Evolutionary conservation across 2,329 filamentous ascomycete genomes (phyloP), one percentile per base, ranked within the genome.

Genomic region (Alternaria brassicae): DNA sequence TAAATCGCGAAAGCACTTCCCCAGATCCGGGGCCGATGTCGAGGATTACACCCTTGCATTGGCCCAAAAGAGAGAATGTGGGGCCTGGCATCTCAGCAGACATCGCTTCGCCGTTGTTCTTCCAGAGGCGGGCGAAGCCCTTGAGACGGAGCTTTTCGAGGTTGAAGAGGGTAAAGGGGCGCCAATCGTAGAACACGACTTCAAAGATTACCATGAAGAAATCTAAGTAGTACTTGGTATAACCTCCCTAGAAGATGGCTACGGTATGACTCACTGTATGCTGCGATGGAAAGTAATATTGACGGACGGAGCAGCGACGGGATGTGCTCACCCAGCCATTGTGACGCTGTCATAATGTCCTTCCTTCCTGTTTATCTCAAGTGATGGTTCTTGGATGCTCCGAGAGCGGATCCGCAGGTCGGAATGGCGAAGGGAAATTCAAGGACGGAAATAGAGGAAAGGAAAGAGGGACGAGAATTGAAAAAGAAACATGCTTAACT

Each of bases 11-110:
- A 47, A 86, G 77, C 54, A 85, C 81, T 13, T 81, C 78, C 30
- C 85, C 85, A 28, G 78, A 82, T 4, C 85, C 85, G 0, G 85
- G 85, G 10, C 77, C 77, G 34, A 79, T 67, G 56, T 79, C 77
- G n/a, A 79, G 75, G 40, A 79, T 65, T 2, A 74, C 56, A 30
- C 77, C 77, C 45, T 63, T 63, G 57, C 71, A 73, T 19, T 63
- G 52, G 3, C 50, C 45, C 6, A 79, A 64, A 7, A 79, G 71
- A 8, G 64, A 53, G 23, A 63, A 63, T 8, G 70, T 60, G 6
- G 68, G 67, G n/a, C 70, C 72, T 10, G 77, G 72, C 74, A 79
- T 77, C 28, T 76, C 72, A 15, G 60, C 55, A 2, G 77, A 78
- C 75, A 79, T 77, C 34, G 60, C 68, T 53, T 69, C 68, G 60